Evolutionary conservation across 148 eudicot genomes (phyloP).

Genomic region (Linanthus parryae): DNA sequence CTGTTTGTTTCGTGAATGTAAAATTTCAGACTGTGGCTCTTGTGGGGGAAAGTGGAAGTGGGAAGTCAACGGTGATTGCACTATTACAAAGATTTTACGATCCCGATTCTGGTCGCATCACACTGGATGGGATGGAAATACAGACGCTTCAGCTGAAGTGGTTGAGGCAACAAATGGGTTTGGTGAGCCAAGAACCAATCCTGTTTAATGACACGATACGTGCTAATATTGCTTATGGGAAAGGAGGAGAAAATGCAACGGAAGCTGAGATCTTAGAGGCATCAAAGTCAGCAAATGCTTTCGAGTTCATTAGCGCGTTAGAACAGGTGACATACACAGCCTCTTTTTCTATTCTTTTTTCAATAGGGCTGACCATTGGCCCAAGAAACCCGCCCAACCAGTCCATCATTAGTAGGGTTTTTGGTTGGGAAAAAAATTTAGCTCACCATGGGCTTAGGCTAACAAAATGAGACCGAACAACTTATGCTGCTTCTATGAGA

Average conservation of each 20-base stretch:
- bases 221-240: slow-evolving; percentile 1
- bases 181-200: slow-evolving; percentile 1
- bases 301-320: slow-evolving; percentile 4
- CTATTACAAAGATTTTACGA: slow-evolving; percentile 8
- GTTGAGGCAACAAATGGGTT: slow-evolving; percentile 9
- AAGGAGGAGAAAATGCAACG: background rate
- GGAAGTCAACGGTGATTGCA: slow-evolving; percentile 6
- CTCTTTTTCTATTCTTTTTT: background rate
- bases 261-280: slow-evolving; percentile 2
- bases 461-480: no score
- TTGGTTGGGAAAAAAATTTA: no score
- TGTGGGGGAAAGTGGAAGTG: slow-evolving; percentile 7
- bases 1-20: background rate
- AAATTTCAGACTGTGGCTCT: slow-evolving; percentile 1
- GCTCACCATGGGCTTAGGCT: no score
- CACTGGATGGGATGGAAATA: slow-evolving; percentile 1
- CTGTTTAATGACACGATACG: slow-evolving; percentile 2
- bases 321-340: background rate
- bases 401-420: no score
- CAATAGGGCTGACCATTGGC: background rate
- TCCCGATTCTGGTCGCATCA: slow-evolving; percentile 1
- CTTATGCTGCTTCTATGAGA: no score
- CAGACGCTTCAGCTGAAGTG: background rate
- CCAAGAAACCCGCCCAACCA: background rate
- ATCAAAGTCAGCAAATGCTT: slow-evolving; percentile 5